Evolutionary conservation across 2,329 filamentous ascomycete genomes (phyloP), one percentile per base, ranked within the genome.

Genomic region (Mariannaea sp.): DNA sequence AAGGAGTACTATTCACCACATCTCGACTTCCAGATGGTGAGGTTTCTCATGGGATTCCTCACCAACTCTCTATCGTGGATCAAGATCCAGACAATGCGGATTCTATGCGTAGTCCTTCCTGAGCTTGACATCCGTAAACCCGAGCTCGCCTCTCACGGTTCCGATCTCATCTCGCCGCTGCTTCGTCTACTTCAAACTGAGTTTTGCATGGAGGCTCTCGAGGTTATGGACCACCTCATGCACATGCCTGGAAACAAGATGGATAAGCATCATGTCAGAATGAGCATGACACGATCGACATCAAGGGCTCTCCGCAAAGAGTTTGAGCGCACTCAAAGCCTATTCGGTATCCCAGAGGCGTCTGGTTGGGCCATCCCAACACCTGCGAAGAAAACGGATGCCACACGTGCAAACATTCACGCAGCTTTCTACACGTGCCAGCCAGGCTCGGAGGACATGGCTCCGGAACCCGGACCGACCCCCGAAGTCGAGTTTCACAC

Each of bases 341-440:
- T 99, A 27, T 99, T 97, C 70, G 95, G 95, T 22, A 97, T 99
- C 53, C 94, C 94, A 0, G 93, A 97, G 69, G 87, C 92, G 17
- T 94, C 90, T 13, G 94, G 94, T 2, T 99, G 94, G 94, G 94
- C 94, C 0, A 91, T 99, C 38, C 93, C 94, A 0, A 85, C 95
- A 69, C 94, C 94, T 13, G 93, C 93, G 1, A 88, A 89, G 50
- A 93, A 96, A 75, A 94, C 92, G 1, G 87, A 88, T 48, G 84
- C 86, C 27, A 97, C 94, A 4, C 83, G 94, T 52, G 84, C 87
- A 53, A 99, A 99, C 65, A 94, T 99, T 2, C 93, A 97, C 70
- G 91, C 92, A 0, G 92, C 94, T 1, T 97, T 97, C 72, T 96
- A 96, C 72, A 96, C 92, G 59, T 97, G 92, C 67, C 88, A 90